Conservation (phyloP, 2,329 filamentous ascomycete genomes). For the Pseudogymnoascus sp. region DNA sequence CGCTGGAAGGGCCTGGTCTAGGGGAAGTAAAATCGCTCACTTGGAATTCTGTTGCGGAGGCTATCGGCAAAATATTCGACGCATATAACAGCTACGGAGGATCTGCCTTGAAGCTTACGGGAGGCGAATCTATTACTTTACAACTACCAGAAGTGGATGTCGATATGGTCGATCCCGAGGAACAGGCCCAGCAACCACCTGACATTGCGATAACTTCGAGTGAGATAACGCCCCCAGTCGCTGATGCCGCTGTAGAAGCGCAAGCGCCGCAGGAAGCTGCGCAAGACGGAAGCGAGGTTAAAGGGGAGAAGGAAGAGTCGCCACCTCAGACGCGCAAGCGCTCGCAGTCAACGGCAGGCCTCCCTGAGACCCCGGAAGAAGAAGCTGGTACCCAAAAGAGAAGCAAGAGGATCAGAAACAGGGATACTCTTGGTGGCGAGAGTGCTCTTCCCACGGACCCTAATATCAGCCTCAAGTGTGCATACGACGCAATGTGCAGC, state of each 20-base stretch:
- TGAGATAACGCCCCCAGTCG: background rate
- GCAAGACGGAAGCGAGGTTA: background rate
- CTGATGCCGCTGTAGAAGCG: background rate
- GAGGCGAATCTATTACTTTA: conserved; percentile 16
- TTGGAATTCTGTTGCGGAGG: conserved; percentile 25
- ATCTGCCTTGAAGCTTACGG: background rate
- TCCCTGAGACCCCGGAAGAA: conserved; percentile 48
- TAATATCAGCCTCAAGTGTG: conserved; percentile 42
- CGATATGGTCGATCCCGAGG: conserved; percentile 6
- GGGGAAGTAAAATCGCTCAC: conserved; percentile 14
- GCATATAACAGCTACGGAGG: background rate
- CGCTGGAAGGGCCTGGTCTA: background rate
- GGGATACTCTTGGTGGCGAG: conserved; percentile 42
- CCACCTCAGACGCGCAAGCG: conserved; percentile 43
- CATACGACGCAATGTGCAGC: conserved; percentile 11
- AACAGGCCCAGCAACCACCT: background rate
- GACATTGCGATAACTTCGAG: background rate
- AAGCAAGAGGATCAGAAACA: conserved; percentile 56
- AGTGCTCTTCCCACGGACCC: conserved; percentile 45
- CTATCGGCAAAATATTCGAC: conserved; percentile 18
- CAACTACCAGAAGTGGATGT: conserved; percentile 17
- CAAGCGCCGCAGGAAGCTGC: background rate
- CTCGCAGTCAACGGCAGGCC: conserved; percentile 53
- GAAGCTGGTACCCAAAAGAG: conserved; percentile 51
- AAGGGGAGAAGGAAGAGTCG: background rate